Evolutionary conservation across 2,329 filamentous ascomycete species (phyloP), one percentile per base, ranked within the genome.

Genomic region (Clarireedia paspali): DNA sequence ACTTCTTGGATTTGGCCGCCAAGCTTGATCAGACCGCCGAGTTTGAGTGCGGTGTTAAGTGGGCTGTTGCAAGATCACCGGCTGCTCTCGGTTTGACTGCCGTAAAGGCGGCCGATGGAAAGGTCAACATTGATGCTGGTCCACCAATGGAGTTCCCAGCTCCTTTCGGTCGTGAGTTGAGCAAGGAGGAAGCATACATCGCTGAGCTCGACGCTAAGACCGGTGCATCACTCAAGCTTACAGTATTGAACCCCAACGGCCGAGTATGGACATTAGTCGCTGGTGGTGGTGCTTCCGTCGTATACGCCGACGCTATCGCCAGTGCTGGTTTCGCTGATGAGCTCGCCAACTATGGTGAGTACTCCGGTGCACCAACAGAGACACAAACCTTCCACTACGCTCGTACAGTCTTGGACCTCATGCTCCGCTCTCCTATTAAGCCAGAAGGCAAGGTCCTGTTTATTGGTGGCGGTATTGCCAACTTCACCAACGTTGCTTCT

Each of bases 361-460:
- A 99, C 86, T 97, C 94, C 63, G 94, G 94, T 78, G 94, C 94
- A 63, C 94, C 94, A 65, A 97, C 91, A 59, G 94, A 99, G 85
- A 95, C 91, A 47, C 94, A 99, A 78, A 97, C 94, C 60, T 99
- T 89, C 85, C 91, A 97, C 85, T 99, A 99, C 77, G 91, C 94
- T 70, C 88, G 89, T 70, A 99, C 94, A 30, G 90, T 99, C 62
- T 82, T 99, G 62, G 94, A 99, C 74, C 85, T 99, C 63, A 95
- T 99, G 89, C 88, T 99, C 67, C 89, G 94, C 66, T 87, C 92
- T 55, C 92, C 94, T 57, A 74, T 84, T 71, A 80, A 83, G 74
- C 82, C 89, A 60, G 87, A 96, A 70, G 94, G 94, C 80, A 99
- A 97, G 84, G 90, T 99, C 53, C 87, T 99, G 64, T 99, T 99